These are phyloP conservation scores for Arthrobotrys entomopaga DNA, from an alignment of 2,329 filamentous ascomycete species.

Conservation along the genomic window DNA sequence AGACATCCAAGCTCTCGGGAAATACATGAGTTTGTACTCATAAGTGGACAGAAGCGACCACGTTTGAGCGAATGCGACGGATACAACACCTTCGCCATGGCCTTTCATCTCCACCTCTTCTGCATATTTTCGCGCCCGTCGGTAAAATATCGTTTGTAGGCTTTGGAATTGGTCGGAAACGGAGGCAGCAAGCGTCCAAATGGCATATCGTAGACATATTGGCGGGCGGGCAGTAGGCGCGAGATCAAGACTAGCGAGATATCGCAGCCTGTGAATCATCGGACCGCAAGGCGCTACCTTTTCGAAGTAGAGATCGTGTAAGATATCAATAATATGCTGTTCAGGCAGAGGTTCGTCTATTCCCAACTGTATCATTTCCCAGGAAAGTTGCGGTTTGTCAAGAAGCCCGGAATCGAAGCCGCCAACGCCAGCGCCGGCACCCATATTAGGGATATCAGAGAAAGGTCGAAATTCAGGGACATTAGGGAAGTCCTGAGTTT, in stretches of 20 bases:
- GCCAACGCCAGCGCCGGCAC: slow-evolving; percentile 63
- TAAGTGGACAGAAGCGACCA: slow-evolving; percentile 83
- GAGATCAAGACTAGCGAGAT: slow-evolving; percentile 87
- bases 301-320: slow-evolving; percentile 87
- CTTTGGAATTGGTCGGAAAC: slow-evolving; percentile 82
- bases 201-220: slow-evolving; percentile 87
- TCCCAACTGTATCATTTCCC: slow-evolving; percentile 86
- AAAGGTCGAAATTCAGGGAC: slow-evolving; percentile 36
- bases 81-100: slow-evolving; percentile 88
- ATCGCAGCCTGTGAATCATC: slow-evolving; percentile 89
- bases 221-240: slow-evolving; percentile 87
- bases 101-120: slow-evolving; percentile 91
- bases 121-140: slow-evolving; percentile 86
- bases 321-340: slow-evolving; percentile 82
- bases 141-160: slow-evolving; percentile 88
- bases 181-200: slow-evolving; percentile 94
- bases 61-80: slow-evolving; percentile 83
- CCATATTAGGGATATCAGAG: slow-evolving; percentile 43
- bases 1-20: slow-evolving; percentile 94
- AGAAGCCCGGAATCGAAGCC: slow-evolving; percentile 63
- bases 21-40: slow-evolving; percentile 98
- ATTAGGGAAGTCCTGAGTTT: slow-evolving; percentile 31
- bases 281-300: slow-evolving; percentile 87
- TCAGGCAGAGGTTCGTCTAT: slow-evolving; percentile 83
- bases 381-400: slow-evolving; percentile 69